Percentiles rank a stretch among this genome's conserved stretches.
phyloP scores from a whole-genome alignment of 441 rosid species.

The Dalechampia spathulata region DNA sequence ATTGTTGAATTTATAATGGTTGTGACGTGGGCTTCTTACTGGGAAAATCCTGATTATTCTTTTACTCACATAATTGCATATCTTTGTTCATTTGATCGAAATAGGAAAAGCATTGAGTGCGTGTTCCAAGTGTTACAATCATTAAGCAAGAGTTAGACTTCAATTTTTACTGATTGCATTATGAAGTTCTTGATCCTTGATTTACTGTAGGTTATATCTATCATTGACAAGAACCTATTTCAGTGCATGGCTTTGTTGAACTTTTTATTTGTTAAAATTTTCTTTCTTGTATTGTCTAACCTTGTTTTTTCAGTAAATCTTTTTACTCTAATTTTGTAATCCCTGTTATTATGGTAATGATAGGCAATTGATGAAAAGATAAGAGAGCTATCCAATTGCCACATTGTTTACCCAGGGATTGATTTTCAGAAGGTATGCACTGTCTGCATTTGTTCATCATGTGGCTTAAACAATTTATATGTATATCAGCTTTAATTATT shows the following conservation, averaged over 20 bases:
- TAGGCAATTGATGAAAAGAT: slow-evolving; percentile 98
- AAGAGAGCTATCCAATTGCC: slow-evolving; percentile 90
- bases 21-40: background rate
- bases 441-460: too few species aligned
- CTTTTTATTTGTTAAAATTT: background rate
- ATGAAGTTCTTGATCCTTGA: background rate
- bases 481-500: too few species aligned
- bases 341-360: slow-evolving; percentile 24
- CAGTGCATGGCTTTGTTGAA: background rate
- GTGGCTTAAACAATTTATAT: too few species aligned
- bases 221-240: background rate
- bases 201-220: background rate
- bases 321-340: slow-evolving; percentile 6
- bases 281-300: background rate
- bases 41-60: background rate
- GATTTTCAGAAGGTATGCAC: slow-evolving; percentile 76
- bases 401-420: slow-evolving; percentile 61
- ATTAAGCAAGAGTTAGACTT: background rate
- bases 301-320: background rate
- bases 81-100: background rate
- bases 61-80: background rate
- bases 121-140: background rate
- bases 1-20: background rate
- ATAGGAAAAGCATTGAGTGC: background rate
- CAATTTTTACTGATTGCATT: background rate